Percentiles rank a stretch among this genome's conserved stretches.
phyloP scores from a whole-genome alignment of 148 eudicot species.

The Amaranthus cruentus region DNA sequence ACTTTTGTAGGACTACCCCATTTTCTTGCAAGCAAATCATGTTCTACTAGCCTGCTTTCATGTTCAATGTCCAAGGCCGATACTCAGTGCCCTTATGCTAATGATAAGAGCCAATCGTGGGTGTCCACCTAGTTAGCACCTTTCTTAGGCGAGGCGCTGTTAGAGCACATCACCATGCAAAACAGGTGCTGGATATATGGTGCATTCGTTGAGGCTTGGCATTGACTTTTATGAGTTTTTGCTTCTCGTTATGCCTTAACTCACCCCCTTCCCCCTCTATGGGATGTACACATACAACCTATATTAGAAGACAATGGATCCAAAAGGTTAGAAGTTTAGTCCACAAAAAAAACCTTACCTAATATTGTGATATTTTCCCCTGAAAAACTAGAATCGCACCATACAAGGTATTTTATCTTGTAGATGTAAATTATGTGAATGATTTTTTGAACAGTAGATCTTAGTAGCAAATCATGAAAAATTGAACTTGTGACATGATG shows the following conservation, averaged over 20 bases:
- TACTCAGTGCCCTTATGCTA: background rate
- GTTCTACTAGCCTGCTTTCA: background rate
- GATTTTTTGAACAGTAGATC: too few species aligned
- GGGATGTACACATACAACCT: too few species aligned
- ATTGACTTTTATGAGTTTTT: background rate
- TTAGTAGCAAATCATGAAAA: background rate
- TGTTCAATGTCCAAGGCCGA: background rate
- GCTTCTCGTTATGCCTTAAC: too few species aligned
- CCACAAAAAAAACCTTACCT: background rate
- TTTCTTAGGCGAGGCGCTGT: too few species aligned
- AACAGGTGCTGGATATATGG: background rate
- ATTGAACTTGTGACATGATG: background rate
- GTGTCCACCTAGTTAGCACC: background rate
- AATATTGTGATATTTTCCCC: background rate
- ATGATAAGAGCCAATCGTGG: background rate
- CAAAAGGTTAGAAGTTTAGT: too few species aligned
- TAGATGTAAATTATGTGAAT: background rate
- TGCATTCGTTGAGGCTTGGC: background rate
- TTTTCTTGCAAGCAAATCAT: background rate
- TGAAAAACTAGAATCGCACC: background rate
- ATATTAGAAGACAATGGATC: background rate
- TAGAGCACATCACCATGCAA: too few species aligned
- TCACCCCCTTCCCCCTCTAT: too few species aligned
- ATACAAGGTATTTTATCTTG: background rate
- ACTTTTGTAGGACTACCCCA: background rate